phyloP scores from a whole-genome alignment of 495 filamentous ascomycete genomes.

The Xylaria cubensis region DNA sequence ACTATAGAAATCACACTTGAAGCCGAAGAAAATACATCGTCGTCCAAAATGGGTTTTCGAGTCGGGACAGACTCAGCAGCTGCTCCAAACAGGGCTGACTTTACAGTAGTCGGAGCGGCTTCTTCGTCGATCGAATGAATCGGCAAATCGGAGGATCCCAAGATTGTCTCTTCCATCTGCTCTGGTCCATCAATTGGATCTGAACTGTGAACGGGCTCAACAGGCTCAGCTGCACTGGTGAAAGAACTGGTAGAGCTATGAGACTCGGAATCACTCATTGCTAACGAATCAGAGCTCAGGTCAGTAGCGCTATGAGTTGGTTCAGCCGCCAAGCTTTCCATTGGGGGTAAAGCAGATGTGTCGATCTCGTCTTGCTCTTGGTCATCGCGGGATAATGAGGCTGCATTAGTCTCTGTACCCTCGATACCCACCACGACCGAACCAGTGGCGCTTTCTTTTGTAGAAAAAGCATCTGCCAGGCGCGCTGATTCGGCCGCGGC shows the following conservation, averaged over 20 bases:
- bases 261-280: background rate
- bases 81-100: slow-evolving; percentile 53
- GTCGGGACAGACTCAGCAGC: slow-evolving; percentile 53
- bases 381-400: slow-evolving; percentile 31
- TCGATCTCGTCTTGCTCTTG: slow-evolving; percentile 18
- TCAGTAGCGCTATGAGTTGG: slow-evolving; percentile 28
- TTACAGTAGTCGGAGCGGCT: slow-evolving; percentile 36
- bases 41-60: slow-evolving; percentile 49
- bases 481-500: slow-evolving; percentile 34
- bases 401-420: slow-evolving; percentile 28
- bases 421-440: background rate
- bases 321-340: slow-evolving; percentile 28
- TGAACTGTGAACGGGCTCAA: slow-evolving; percentile 28
- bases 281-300: background rate
- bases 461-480: slow-evolving; percentile 17
- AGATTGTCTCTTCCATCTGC: slow-evolving; percentile 34
- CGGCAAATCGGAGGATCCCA: slow-evolving; percentile 35
- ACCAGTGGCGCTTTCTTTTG: slow-evolving; percentile 1
- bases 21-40: slow-evolving; percentile 55
- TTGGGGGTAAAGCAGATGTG: slow-evolving; percentile 29
- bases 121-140: slow-evolving; percentile 29
- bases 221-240: slow-evolving; percentile 20
- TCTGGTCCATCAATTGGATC: slow-evolving; percentile 35
- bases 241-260: slow-evolving; percentile 1
- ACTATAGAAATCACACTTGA: slow-evolving; percentile 69